Base-by-base conservation (phyloP, 768 basidiomycete species). In the Tylopilus felleus region DNA sequence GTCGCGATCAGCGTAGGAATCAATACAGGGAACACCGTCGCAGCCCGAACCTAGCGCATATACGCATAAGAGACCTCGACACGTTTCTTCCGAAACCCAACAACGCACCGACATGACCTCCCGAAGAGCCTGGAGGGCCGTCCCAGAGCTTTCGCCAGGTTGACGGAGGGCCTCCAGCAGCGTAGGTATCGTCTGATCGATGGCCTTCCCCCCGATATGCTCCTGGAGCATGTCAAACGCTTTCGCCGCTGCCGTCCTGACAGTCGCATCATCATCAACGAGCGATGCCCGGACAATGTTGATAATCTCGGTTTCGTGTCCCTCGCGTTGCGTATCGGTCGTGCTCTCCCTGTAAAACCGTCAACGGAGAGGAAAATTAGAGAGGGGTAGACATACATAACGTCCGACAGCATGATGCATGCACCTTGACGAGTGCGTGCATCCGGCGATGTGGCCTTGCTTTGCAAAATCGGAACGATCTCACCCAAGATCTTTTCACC, bases 171-270 rank as follows among this genome's bases (percentile, higher is more conserved):
- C 96, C 62, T 94, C 93, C 49, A 99, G 70, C 0, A 98, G 71
- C 0, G 96, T 98, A 0, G 97, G 96, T 54, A 98, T 98, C 0
- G 93, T 98, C 72, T 95, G 84, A 65, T 98, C 96, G 58, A 98
- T 95, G 7, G 95, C 94, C 65, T 87, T 90, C 28, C 84, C 79
- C 8, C 96, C 97, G 38, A 98, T 80, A 62, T 88, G 80, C 58
- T 95, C 91, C 74, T 98, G 96, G n/a, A 98, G 79, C 5, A 84
- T 81, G 67, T 98, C 97, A 71, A 99, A 88, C 0, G 87, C 84
- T 60, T 77, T 86, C 0, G 95, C 96, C 7, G 95, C 96, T 0
- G 96, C 95, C 4, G 88, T 74, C 39, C 96, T 85, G 19, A 98
- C 96, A 41, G 81, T 81, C 19, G 87, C 74, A 63, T 93, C 88